Evolutionary conservation across 2,329 filamentous ascomycete species (phyloP).

Genomic region (Paraphoma chrysanthemicola): DNA sequence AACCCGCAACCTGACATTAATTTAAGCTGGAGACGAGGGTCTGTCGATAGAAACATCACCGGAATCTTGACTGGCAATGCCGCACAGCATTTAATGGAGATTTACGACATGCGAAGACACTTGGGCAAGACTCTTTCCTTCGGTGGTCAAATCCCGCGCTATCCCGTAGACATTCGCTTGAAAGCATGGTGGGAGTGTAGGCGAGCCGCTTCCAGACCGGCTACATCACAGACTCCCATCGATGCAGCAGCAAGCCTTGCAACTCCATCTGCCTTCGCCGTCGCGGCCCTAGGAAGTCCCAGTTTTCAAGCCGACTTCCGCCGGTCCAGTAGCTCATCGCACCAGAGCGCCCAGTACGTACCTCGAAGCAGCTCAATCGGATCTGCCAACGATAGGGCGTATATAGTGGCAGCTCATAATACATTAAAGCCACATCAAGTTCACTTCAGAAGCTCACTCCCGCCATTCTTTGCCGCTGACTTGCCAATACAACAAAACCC

Average conservation of each 20-base stretch:
- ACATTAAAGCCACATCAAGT: too few relatives aligned
- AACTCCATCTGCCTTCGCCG: not conserved
- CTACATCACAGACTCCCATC: not conserved
- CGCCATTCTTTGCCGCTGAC: too few relatives aligned
- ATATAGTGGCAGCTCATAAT: too few relatives aligned
- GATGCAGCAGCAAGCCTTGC: not conserved
- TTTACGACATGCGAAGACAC: conserved; percentile 18
- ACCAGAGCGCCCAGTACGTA: too few relatives aligned
- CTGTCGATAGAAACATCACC: conserved; percentile 4
- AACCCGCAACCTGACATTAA: conserved; percentile 16
- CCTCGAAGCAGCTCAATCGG: too few relatives aligned
- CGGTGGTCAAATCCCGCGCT: conserved; percentile 17
- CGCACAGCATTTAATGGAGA: conserved; percentile 13
- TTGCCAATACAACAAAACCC: too few relatives aligned
- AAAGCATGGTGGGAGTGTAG: conserved; percentile 3
- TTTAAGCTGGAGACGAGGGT: conserved; percentile 22
- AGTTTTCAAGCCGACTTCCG: not conserved
- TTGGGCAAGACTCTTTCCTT: conserved; percentile 16
- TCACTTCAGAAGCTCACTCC: too few relatives aligned
- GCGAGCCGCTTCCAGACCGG: not conserved
- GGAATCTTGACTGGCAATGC: conserved; percentile 11
- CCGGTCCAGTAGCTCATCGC: not conserved
- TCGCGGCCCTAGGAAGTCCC: too few relatives aligned
- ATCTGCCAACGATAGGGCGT: too few relatives aligned
- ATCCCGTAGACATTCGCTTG: conserved; percentile 12